These are phyloP conservation scores for Medicago lupulina DNA, from an alignment of 306 rosid genomes.

Conservation along the genomic window DNA sequence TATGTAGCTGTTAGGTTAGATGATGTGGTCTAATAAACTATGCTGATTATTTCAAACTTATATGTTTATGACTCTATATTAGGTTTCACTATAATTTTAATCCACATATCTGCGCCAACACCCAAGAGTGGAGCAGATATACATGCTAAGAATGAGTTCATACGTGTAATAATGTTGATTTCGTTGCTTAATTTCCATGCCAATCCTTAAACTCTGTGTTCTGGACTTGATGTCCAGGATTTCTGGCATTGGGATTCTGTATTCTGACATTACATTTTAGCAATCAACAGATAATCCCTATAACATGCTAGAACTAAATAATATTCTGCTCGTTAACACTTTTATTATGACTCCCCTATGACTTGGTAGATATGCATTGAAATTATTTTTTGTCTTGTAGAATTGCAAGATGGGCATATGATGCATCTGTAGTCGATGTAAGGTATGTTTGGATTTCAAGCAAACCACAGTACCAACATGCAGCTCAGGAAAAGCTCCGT, in stretches of 20 bases:
- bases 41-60: conserved; percentile 7
- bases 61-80: conserved; percentile 28
- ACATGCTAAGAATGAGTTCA: conserved; percentile 20
- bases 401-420: background rate
- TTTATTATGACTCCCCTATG: background rate
- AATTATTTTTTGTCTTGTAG: conserved; percentile 7
- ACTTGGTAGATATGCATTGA: conserved; percentile 14
- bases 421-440: background rate
- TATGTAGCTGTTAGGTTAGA: no score
- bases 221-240: conserved; percentile 12
- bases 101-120: conserved; percentile 6
- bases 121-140: background rate
- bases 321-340: background rate
- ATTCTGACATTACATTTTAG: background rate
- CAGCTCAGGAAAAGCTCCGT: no score
- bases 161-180: conserved; percentile 7
- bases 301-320: background rate
- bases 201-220: conserved; percentile 5
- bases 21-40: no score
- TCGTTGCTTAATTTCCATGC: conserved; percentile 28
- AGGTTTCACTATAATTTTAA: conserved; percentile 21
- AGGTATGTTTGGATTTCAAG: background rate
- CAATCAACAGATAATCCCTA: background rate
- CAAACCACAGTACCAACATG: background rate
- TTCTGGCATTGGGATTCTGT: conserved; percentile 1